phyloP scores from a whole-genome alignment of 371 early-diverging fungal genomes.

The Apophysomyces trapeziformis region DNA sequence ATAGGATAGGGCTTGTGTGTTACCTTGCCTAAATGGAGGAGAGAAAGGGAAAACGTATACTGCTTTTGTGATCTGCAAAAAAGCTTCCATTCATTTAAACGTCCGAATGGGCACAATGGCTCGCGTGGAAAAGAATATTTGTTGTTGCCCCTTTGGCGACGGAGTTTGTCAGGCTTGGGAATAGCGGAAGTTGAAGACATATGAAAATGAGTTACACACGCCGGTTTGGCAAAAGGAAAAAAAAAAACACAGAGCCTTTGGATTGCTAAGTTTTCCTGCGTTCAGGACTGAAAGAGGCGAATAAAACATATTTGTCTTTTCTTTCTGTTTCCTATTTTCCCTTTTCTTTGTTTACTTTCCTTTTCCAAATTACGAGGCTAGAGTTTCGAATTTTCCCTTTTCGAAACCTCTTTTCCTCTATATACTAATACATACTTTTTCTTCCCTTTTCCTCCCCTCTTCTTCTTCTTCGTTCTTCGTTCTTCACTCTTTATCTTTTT shows the following conservation, averaged over 20 bases:
- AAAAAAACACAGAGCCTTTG: too few relatives aligned
- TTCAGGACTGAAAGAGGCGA: background rate
- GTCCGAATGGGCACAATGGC: slow-evolving; percentile 2
- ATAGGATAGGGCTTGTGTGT: slow-evolving; percentile 8
- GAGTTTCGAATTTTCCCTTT: slow-evolving; percentile 11
- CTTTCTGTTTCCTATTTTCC: background rate
- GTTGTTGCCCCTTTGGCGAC: too few relatives aligned
- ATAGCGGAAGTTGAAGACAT: background rate
- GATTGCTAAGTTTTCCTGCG: background rate
- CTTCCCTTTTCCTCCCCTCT: slow-evolving; percentile 10
- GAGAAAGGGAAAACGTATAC: background rate
- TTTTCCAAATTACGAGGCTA: slow-evolving; percentile 1
- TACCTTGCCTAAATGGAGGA: background rate
- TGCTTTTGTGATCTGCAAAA: slow-evolving; percentile 5
- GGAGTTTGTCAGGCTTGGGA: background rate
- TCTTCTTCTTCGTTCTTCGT: background rate
- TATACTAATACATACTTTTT: background rate
- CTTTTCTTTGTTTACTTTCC: slow-evolving; percentile 12
- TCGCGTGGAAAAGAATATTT: background rate
- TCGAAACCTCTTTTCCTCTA: slow-evolving; percentile 1
- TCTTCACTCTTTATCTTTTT: slow-evolving; percentile 3
- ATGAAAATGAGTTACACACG: background rate
- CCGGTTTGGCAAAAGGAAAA: background rate
- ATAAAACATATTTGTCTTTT: background rate
- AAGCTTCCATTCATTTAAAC: background rate